Conservation (phyloP, 352 stramenopile species). For the Thraustotheca clavata region DNA sequence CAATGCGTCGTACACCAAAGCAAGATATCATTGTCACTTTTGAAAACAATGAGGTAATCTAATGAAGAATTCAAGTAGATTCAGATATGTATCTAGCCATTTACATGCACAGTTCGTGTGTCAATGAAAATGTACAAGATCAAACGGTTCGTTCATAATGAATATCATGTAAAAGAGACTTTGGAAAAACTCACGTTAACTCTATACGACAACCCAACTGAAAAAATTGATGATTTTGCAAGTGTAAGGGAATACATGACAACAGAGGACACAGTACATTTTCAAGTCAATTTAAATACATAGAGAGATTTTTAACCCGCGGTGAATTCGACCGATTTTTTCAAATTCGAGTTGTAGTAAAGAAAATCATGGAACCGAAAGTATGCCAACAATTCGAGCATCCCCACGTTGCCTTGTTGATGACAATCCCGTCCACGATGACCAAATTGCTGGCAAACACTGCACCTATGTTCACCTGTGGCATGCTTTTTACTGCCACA, state of each 20-base stretch:
- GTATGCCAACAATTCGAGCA: slow-evolving; percentile 73
- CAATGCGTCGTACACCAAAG: too few relatives aligned
- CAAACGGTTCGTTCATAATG: not conserved
- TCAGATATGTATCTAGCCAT: not conserved
- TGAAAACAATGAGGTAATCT: too few relatives aligned
- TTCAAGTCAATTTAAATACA: not conserved
- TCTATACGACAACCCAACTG: not conserved
- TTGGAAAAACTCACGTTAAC: not conserved
- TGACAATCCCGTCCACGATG: slow-evolving; percentile 79
- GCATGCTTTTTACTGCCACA: slow-evolving; percentile 67
- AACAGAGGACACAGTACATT: not conserved
- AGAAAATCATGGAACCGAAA: slow-evolving; percentile 83
- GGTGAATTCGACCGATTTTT: slow-evolving; percentile 79
- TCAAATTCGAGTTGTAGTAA: slow-evolving; percentile 85
- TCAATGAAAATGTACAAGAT: not conserved
- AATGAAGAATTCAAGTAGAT: too few relatives aligned
- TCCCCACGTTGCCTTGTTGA: slow-evolving; percentile 64
- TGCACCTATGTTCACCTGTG: slow-evolving; percentile 73
- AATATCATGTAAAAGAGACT: not conserved
- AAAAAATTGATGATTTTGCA: not conserved
- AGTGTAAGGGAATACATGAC: not conserved
- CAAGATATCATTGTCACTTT: too few relatives aligned
- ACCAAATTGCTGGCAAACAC: slow-evolving; percentile 73
- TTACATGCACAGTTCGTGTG: not conserved
- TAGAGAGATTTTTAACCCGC: slow-evolving; percentile 19